Conservation (phyloP, 495 filamentous ascomycete species). For the Aspergillus cavernicola region DNA sequence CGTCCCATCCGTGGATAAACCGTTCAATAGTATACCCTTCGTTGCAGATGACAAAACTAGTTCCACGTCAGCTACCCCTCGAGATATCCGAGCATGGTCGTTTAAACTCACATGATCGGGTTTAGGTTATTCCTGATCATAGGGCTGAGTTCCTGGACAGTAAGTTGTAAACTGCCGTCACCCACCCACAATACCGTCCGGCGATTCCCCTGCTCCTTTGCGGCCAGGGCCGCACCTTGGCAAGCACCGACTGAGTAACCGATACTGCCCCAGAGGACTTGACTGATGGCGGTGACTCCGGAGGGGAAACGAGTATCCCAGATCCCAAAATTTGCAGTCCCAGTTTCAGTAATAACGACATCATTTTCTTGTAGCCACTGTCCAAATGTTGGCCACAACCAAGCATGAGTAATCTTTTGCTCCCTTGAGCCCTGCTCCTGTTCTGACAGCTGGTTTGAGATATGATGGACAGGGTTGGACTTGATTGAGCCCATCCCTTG, state of each 20-base stretch:
- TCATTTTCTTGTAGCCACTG: conserved; percentile 73
- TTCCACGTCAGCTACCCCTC: conserved; percentile 3
- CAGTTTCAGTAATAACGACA: conserved; percentile 83
- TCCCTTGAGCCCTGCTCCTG: conserved; percentile 44
- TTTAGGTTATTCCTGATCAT: conserved; percentile 76
- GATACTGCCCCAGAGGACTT: conserved; percentile 88
- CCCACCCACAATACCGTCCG: conserved; percentile 82
- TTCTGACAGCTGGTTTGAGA: conserved; percentile 56
- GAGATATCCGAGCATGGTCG: background rate
- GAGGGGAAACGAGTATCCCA: conserved; percentile 82
- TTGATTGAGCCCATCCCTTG: conserved; percentile 56
- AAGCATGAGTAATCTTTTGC: conserved; percentile 71
- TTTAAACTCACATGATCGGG: conserved; percentile 67
- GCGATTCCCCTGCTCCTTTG: conserved; percentile 56
- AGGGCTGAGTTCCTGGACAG: conserved; percentile 80
- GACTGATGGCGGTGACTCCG: conserved; percentile 70
- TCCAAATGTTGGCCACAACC: conserved; percentile 80
- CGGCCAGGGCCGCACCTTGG: conserved; percentile 71
- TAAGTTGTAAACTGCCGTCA: conserved; percentile 83
- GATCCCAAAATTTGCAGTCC: conserved; percentile 86
- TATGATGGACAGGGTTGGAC: conserved; percentile 34
- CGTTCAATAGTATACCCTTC: conserved; percentile 57
- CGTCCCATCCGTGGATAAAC: conserved; percentile 62
- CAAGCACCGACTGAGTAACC: conserved; percentile 77
- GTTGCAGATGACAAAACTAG: conserved; percentile 60